Conservation (phyloP, 805 yeast genomes). For the Metschnikowia bowlesiae region DNA sequence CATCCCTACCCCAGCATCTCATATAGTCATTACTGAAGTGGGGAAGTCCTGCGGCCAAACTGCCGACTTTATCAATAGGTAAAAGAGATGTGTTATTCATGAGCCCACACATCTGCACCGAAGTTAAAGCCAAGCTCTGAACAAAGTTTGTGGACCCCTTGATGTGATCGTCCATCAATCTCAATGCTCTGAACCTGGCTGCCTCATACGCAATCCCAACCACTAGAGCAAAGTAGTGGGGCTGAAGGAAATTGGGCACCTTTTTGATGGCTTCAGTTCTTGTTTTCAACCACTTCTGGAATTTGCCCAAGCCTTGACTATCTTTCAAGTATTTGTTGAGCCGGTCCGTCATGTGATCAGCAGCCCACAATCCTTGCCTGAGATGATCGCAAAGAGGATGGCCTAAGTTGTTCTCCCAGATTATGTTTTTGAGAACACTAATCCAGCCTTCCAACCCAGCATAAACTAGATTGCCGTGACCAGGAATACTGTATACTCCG, state of each 20-base stretch:
- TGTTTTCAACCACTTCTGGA: constrained; percentile 64
- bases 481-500: constrained; percentile 75
- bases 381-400: constrained; percentile 81
- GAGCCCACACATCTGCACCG: constrained; percentile 80
- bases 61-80: constrained; percentile 60
- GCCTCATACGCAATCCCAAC: constrained; percentile 83
- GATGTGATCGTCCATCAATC: constrained; percentile 48
- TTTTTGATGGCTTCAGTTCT: constrained; percentile 59
- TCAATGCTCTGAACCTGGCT: constrained; percentile 61
- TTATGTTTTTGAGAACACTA: constrained; percentile 57
- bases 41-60: constrained; percentile 95
- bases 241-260: constrained; percentile 77
- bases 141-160: constrained; percentile 67
- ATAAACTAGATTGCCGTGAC: constrained; percentile 67
- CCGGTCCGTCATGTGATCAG: constrained; percentile 67
- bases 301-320: constrained; percentile 46
- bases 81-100: constrained; percentile 70
- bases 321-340: constrained; percentile 48
- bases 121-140: constrained; percentile 72
- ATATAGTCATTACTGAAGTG: constrained; percentile 86
- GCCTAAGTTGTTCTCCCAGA: constrained; percentile 69
- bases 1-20: constrained; percentile 99
- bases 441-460: constrained; percentile 96
- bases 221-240: constrained; percentile 82
- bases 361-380: constrained; percentile 84